phyloP scores from a whole-genome alignment of 2,329 filamentous ascomycete genomes.

The Didymosphaeria variabile region DNA sequence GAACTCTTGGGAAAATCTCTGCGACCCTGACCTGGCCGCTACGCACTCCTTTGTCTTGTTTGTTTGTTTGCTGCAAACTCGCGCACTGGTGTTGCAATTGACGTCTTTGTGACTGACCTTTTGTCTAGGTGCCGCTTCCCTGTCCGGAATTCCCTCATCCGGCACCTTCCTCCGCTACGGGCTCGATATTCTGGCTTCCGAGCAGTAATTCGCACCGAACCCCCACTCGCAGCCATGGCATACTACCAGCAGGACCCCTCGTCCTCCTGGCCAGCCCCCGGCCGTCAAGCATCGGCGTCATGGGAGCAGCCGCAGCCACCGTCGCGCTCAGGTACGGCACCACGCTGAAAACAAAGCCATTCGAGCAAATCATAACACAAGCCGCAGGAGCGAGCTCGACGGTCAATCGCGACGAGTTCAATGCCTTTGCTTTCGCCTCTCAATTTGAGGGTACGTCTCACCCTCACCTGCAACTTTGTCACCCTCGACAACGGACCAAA shows the following conservation, averaged over 20 bases:
- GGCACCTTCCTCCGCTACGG: conserved; percentile 25
- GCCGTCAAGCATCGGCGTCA: conserved; percentile 69
- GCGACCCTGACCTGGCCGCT: conserved; percentile 9
- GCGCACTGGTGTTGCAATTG: conserved; percentile 22
- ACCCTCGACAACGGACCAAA: background rate
- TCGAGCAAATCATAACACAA: conserved; percentile 40
- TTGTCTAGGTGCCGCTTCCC: conserved; percentile 22
- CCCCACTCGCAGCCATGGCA: conserved; percentile 60
- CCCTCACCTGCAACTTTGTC: background rate
- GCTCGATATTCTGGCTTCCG: conserved; percentile 12
- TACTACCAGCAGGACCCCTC: conserved; percentile 74
- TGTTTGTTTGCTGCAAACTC: conserved; percentile 4
- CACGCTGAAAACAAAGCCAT: conserved; percentile 24
- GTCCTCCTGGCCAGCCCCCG: conserved; percentile 68
- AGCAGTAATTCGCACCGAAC: background rate
- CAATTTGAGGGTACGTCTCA: conserved; percentile 84
- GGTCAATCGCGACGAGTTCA: conserved; percentile 67
- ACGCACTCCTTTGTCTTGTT: background rate
- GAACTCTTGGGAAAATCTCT: conserved; percentile 37
- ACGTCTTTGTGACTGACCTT: conserved; percentile 13
- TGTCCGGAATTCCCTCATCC: conserved; percentile 20
- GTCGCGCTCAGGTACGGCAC: conserved; percentile 72
- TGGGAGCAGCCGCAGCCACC: conserved; percentile 79
- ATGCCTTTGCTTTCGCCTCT: conserved; percentile 76
- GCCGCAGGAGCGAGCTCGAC: conserved; percentile 76